phyloP scores from a whole-genome alignment of 495 filamentous ascomycete genomes.

The Aspergillus carlsbadensis region DNA sequence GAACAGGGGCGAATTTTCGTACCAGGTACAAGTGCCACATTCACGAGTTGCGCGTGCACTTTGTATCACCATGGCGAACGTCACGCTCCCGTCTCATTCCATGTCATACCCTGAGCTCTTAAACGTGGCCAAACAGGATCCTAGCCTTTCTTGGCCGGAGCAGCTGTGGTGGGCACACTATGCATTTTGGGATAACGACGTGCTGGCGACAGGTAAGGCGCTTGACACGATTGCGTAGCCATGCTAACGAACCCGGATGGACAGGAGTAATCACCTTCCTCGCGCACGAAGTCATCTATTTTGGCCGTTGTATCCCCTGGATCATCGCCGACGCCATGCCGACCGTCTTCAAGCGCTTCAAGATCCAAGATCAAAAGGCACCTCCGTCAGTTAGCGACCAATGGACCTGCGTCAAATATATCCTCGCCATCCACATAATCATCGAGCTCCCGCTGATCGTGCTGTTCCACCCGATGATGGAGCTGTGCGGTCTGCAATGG shows the following conservation, averaged over 20 bases:
- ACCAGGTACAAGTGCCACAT: constrained; percentile 2
- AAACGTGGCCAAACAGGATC: constrained; percentile 66
- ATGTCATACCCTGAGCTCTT: constrained; percentile 19
- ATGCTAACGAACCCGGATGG: not conserved
- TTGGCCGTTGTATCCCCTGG: constrained; percentile 89
- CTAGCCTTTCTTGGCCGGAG: constrained; percentile 81
- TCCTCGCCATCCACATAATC: constrained; percentile 91
- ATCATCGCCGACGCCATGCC: constrained; percentile 81
- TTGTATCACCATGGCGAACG: constrained; percentile 20
- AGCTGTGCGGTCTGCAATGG: constrained; percentile 83
- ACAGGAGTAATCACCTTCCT: constrained; percentile 81
- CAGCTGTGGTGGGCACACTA: constrained; percentile 93
- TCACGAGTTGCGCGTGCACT: not conserved
- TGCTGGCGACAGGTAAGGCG: constrained; percentile 73
- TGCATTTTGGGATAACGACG: constrained; percentile 96
- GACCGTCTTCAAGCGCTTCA: constrained; percentile 84
- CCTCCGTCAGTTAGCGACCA: constrained; percentile 60
- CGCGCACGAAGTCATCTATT: constrained; percentile 94
- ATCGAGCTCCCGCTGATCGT: constrained; percentile 92
- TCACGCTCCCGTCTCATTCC: constrained; percentile 6
- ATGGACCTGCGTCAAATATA: constrained; percentile 87
- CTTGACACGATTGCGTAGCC: no score
- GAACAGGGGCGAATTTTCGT: not conserved
- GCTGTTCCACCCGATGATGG: constrained; percentile 95
- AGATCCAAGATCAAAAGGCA: constrained; percentile 65